These are phyloP conservation scores for Cystofilobasidium macerans DNA, from an alignment of 768 basidiomycete species.

Conservation along the genomic window DNA sequence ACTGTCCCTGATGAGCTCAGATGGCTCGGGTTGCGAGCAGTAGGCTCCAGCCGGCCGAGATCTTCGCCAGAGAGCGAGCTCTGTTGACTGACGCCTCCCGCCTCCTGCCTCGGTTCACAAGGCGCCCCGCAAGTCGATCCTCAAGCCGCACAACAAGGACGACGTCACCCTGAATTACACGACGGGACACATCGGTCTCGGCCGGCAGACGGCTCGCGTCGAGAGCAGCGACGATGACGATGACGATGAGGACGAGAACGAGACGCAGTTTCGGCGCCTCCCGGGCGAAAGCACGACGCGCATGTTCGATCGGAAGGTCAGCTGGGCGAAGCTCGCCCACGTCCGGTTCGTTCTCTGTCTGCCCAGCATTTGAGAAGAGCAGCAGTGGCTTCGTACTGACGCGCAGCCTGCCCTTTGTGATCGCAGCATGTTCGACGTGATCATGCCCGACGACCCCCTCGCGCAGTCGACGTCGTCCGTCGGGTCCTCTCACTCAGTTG, in stretches of 20 bases:
- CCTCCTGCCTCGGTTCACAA: not conserved
- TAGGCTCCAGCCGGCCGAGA: not conserved
- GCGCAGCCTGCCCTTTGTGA: not conserved
- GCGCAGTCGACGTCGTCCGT: not conserved
- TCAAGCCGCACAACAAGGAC: conserved; percentile 22
- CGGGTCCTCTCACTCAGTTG: not conserved
- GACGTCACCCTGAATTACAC: conserved; percentile 16
- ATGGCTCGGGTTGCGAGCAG: not conserved
- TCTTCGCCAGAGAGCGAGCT: not conserved
- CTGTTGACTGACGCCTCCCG: not conserved
- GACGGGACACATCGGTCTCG: not conserved
- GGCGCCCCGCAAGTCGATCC: conserved; percentile 24
- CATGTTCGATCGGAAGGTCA: conserved; percentile 14
- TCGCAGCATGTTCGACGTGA: not conserved
- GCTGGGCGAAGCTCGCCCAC: conserved; percentile 24
- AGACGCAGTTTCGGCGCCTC: conserved; percentile 15
- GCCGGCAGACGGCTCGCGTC: not conserved
- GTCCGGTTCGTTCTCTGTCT: conserved; percentile 18
- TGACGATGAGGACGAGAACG: conserved; percentile 13
- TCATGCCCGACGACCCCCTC: not conserved
- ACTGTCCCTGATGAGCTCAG: not conserved
- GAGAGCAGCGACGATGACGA: not conserved
- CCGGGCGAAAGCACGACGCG: conserved; percentile 21
- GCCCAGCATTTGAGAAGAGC: not conserved
- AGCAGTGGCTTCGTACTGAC: not conserved